phyloP scores from a whole-genome alignment of 2,329 filamentous ascomycete species.

The Exophiala viscosa region DNA sequence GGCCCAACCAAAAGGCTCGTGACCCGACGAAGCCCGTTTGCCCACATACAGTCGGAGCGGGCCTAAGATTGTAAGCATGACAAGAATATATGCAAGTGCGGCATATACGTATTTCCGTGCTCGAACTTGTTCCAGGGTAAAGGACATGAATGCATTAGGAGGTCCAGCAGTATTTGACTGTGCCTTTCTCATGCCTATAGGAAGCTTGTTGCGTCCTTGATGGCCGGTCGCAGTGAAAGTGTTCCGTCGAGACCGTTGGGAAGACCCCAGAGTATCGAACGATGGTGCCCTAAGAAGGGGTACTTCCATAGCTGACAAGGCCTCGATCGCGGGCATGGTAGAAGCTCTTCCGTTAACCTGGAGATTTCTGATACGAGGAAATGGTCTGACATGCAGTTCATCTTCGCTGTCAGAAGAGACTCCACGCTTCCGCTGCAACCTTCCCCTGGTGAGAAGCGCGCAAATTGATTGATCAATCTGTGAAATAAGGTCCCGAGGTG shows the following conservation, averaged over 20 bases:
- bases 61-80: conserved; percentile 63
- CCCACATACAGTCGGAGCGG: conserved; percentile 69
- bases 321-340: conserved; percentile 2
- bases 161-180: conserved; percentile 37
- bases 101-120: conserved; percentile 82
- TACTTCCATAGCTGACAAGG: conserved; percentile 8
- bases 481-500: conserved; percentile 8
- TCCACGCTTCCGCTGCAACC: background rate
- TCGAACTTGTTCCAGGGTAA: conserved; percentile 74
- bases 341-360: conserved; percentile 15
- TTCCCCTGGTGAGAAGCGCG: conserved; percentile 5
- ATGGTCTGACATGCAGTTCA: background rate
- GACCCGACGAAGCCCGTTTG: conserved; percentile 61
- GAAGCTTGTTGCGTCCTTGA: background rate
- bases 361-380: conserved; percentile 7
- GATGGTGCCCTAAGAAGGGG: background rate
- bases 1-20: conserved; percentile 90
- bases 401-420: conserved; percentile 16
- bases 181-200: background rate
- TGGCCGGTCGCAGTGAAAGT: conserved; percentile 43
- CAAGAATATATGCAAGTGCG: conserved; percentile 66
- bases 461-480: conserved; percentile 20
- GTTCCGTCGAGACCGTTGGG: conserved; percentile 11
- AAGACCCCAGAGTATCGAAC: conserved; percentile 1
- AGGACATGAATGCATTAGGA: conserved; percentile 59